A percentile compares a stretch with the other conserved stretches of the same genome.
Conservation (phyloP, 23 red algal species). For the Pyropia haitanensis region DNA sequence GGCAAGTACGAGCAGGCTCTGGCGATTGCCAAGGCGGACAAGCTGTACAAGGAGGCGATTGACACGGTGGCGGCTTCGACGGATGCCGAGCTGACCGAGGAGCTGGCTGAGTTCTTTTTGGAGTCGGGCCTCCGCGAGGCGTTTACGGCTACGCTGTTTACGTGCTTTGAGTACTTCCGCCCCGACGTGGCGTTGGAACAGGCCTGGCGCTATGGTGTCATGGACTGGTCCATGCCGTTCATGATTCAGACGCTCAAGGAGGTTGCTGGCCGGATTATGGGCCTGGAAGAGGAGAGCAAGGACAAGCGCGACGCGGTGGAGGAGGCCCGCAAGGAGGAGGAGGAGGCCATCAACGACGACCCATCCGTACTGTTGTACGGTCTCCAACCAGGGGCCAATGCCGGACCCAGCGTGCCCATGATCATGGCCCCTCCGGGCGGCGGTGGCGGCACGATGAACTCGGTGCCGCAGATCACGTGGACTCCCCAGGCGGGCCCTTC, state of each 20-base stretch:
- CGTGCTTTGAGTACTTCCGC: constrained; percentile 84
- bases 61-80: constrained; percentile 70
- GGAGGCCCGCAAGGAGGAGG: constrained; percentile 53
- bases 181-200: constrained; percentile 86
- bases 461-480: constrained; percentile 57
- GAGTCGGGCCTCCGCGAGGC: constrained; percentile 60
- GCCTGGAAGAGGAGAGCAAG: constrained; percentile 88
- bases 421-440: constrained; percentile 26
- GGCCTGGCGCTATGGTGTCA: constrained; percentile 72
- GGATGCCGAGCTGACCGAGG: constrained; percentile 77
- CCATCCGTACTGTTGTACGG: constrained; percentile 77
- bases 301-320: constrained; percentile 69
- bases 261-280: constrained; percentile 59
- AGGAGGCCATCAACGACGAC: constrained; percentile 88
- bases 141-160: constrained; percentile 80
- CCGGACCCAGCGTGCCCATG: constrained; percentile 35
- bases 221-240: constrained; percentile 95
- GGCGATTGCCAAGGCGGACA: constrained; percentile 78
- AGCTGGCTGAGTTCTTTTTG: constrained; percentile 78
- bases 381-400: constrained; percentile 33
- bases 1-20: constrained; percentile 92
- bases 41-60: constrained; percentile 71
- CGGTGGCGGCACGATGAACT: constrained; percentile 19
- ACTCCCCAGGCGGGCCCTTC: constrained; percentile 5
- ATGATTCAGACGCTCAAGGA: constrained; percentile 98